These are phyloP conservation scores for Russula emetica DNA, from an alignment of 768 basidiomycete species.

Conservation along the genomic window DNA sequence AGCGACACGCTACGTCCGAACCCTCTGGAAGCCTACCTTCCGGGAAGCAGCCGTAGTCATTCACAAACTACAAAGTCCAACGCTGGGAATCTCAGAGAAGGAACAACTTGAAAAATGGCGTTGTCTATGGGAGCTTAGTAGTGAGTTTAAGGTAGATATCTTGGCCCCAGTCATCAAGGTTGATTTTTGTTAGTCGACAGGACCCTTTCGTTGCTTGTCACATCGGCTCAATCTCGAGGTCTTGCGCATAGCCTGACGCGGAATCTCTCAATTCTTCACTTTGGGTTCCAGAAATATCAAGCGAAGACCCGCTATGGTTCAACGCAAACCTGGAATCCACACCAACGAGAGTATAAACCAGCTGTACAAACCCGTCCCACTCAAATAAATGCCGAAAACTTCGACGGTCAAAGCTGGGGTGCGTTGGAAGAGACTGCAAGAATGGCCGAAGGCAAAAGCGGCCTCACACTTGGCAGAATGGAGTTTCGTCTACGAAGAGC, in stretches of 20 bases:
- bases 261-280: constrained; percentile 46
- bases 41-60: constrained; percentile 21
- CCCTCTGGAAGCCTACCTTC: constrained; percentile 24
- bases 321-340: constrained; percentile 20
- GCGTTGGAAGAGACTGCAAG: constrained; percentile 50
- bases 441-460: constrained; percentile 56
- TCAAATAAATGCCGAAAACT: constrained; percentile 29
- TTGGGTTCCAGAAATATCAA: constrained; percentile 32
- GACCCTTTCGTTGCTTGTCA: constrained; percentile 58
- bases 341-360: constrained; percentile 21
- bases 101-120: constrained; percentile 20
- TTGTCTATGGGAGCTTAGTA: constrained; percentile 18
- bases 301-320: constrained; percentile 17
- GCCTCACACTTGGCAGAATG: constrained; percentile 49
- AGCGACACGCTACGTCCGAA: constrained; percentile 18
- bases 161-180: not conserved
- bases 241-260: constrained; percentile 55
- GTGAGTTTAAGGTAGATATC: constrained; percentile 9
- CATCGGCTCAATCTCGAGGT: constrained; percentile 59
- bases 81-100: constrained; percentile 6
- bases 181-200: constrained; percentile 51
- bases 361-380: constrained; percentile 17
- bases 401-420: constrained; percentile 42
- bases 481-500: constrained; percentile 15
- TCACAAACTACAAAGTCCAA: constrained; percentile 12